A percentile compares a stretch with the other conserved stretches of the same genome.
These are phyloP conservation scores for Malassezia sympodialis DNA, from an alignment of 1,284 basidiomycete genomes.

Conservation along the genomic window DNA sequence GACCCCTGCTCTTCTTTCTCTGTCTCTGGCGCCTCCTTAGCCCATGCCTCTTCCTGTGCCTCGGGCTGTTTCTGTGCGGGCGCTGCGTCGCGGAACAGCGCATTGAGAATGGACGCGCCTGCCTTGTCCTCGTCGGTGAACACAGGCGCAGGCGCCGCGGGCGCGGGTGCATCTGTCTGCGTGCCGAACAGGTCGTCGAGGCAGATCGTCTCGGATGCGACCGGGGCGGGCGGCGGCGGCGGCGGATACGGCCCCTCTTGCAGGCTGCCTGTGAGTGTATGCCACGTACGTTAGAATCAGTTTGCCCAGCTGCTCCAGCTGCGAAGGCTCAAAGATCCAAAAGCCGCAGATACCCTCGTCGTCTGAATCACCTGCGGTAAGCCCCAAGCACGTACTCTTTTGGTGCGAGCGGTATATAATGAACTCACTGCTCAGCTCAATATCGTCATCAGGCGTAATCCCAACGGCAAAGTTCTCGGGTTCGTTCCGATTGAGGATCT, in stretches of 20 bases:
- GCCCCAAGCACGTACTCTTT: slow-evolving; percentile 10
- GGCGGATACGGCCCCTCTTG: slow-evolving; percentile 24
- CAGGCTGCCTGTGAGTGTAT: slow-evolving; percentile 12
- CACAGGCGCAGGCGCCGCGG: slow-evolving; percentile 15
- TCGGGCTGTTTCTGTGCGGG: not conserved
- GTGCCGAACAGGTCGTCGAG: slow-evolving; percentile 10
- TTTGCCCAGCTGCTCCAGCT: slow-evolving; percentile 58
- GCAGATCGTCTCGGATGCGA: slow-evolving; percentile 5
- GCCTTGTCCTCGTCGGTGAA: slow-evolving; percentile 15
- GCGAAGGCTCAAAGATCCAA: slow-evolving; percentile 66
- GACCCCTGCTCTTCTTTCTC: not conserved
- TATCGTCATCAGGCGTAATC: slow-evolving; percentile 67
- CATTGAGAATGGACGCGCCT: slow-evolving; percentile 19
- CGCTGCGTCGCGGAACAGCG: slow-evolving; percentile 10
- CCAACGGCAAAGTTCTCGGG: slow-evolving; percentile 69
- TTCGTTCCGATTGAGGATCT: slow-evolving; percentile 75
- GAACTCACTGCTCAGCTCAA: slow-evolving; percentile 57
- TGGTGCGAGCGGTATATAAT: slow-evolving; percentile 63
- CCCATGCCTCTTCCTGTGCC: too few relatives aligned
- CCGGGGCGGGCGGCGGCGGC: slow-evolving; percentile 10
- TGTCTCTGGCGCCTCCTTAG: not conserved
- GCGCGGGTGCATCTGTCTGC: slow-evolving; percentile 14
- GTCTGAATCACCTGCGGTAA: slow-evolving; percentile 1
- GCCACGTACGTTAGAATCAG: slow-evolving; percentile 36
- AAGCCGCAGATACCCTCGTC: slow-evolving; percentile 57